These are phyloP conservation scores for Xylaria telfairii DNA, from an alignment of 495 filamentous ascomycete genomes.

Conservation along the genomic window DNA sequence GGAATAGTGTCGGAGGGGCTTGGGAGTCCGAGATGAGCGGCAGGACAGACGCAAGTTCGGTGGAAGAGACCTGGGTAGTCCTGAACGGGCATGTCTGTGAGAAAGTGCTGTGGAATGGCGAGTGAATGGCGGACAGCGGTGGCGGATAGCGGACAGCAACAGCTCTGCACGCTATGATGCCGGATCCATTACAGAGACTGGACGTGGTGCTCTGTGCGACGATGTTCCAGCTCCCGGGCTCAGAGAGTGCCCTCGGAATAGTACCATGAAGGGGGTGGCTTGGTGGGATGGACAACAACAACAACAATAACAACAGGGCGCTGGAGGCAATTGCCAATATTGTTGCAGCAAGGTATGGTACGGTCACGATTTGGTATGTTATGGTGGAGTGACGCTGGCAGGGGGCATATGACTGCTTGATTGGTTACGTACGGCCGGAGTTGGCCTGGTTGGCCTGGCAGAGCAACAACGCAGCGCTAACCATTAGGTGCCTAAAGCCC, in stretches of 20 bases:
- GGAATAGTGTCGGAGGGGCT: neutral
- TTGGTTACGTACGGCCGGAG: conserved; percentile 27
- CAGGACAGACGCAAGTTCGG: conserved; percentile 27
- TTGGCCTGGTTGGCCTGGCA: conserved; percentile 30
- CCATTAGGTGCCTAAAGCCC: conserved; percentile 8
- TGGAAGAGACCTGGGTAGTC: conserved; percentile 24
- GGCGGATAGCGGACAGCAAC: no score
- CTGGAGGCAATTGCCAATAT: conserved; percentile 26
- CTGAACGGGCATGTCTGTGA: conserved; percentile 33
- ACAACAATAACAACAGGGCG: conserved; percentile 23
- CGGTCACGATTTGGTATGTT: conserved; percentile 42
- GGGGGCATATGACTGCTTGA: conserved; percentile 24
- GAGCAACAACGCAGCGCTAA: conserved; percentile 39
- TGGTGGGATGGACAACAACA: conserved; percentile 32
- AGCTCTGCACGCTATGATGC: conserved; percentile 11
- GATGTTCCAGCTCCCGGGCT: conserved; percentile 16
- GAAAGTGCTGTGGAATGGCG: conserved; percentile 13
- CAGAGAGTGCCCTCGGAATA: conserved; percentile 6
- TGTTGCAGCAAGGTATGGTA: conserved; percentile 24
- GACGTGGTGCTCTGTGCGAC: conserved; percentile 14
- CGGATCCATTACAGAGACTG: conserved; percentile 25
- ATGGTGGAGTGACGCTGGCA: conserved; percentile 40
- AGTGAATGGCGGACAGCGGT: conserved; percentile 21
- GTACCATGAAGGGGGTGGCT: conserved; percentile 26
- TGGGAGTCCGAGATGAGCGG: neutral